These are phyloP conservation scores for Rasamsonia emersonii DNA, from an alignment of 2,329 filamentous ascomycete genomes.

Conservation along the genomic window DNA sequence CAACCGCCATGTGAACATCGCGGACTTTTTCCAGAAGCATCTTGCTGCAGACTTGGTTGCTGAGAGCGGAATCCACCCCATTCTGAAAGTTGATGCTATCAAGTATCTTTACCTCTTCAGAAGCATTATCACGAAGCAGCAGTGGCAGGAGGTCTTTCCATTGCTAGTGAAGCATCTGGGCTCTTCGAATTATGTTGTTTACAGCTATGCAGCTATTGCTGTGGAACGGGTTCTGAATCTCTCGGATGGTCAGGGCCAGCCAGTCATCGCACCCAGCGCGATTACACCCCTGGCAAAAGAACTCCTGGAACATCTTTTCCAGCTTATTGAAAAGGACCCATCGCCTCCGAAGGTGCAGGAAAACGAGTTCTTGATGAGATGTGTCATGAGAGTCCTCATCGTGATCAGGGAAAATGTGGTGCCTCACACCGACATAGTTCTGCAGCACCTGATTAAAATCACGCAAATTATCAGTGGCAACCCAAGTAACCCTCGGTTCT, in stretches of 20 bases:
- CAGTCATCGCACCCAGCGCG: slow-evolving; percentile 70
- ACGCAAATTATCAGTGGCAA: slow-evolving; percentile 89
- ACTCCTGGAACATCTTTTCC: slow-evolving; percentile 81
- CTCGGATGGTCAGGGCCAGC: slow-evolving; percentile 62
- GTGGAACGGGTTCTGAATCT: slow-evolving; percentile 89
- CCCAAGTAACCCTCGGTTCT: slow-evolving; percentile 94
- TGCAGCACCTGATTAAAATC: slow-evolving; percentile 78
- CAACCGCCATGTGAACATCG: slow-evolving; percentile 78
- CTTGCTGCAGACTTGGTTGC: slow-evolving; percentile 80
- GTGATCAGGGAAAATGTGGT: slow-evolving; percentile 78
- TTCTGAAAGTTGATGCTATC: slow-evolving; percentile 94
- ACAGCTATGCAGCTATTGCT: slow-evolving; percentile 93
- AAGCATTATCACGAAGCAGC: slow-evolving; percentile 81
- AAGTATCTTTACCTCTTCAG: slow-evolving; percentile 97
- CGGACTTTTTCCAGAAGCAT: slow-evolving; percentile 90
- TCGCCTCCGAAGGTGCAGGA: slow-evolving; percentile 92
- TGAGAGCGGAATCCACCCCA: slow-evolving; percentile 62
- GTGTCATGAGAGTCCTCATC: slow-evolving; percentile 93
- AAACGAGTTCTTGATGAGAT: slow-evolving; percentile 98
- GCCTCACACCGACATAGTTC: slow-evolving; percentile 65
- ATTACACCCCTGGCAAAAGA: slow-evolving; percentile 78
- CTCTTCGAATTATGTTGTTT: slow-evolving; percentile 88
- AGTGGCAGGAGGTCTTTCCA: slow-evolving; percentile 85
- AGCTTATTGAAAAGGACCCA: slow-evolving; percentile 74
- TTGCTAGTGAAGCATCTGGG: slow-evolving; percentile 85